Evolutionary conservation across 2,329 filamentous ascomycete species (phyloP).

Genomic region (Bipolaris bicolor): DNA sequence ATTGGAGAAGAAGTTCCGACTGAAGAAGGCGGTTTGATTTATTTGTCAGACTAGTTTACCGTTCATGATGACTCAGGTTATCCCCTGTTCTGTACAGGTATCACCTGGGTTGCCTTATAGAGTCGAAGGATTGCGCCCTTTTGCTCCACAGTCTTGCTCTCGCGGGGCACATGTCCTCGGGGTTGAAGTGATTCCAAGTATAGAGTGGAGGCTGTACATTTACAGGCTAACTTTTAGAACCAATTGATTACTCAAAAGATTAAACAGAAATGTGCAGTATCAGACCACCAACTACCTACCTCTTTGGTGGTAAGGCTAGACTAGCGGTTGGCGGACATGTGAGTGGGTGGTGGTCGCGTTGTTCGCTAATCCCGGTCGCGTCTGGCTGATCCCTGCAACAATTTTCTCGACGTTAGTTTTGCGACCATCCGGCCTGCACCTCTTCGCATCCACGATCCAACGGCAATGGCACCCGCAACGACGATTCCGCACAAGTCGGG

Average conservation of each 20-base stretch:
- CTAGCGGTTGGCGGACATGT: background rate
- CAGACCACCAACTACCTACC: background rate
- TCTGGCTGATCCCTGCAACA: constrained; percentile 39
- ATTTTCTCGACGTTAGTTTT: constrained; percentile 40
- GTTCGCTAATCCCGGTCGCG: constrained; percentile 25
- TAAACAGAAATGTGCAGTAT: background rate
- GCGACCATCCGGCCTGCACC: constrained; percentile 21
- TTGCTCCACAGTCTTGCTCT: background rate
- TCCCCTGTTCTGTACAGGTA: constrained; percentile 4
- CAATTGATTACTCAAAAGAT: no score
- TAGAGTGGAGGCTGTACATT: background rate
- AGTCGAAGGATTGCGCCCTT: constrained; percentile 6
- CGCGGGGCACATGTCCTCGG: background rate
- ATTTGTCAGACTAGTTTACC: background rate
- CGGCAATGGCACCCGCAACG: constrained; percentile 39
- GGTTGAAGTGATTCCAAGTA: background rate
- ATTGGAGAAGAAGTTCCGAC: background rate
- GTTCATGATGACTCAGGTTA: background rate
- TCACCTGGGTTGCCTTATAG: constrained; percentile 6
- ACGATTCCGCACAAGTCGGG: constrained; percentile 31
- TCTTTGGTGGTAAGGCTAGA: background rate
- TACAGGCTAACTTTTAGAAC: background rate
- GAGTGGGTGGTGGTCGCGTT: constrained; percentile 18
- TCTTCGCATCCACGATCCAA: constrained; percentile 18
- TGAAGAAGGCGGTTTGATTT: no score